Percentiles rank a stretch among this genome's conserved stretches.
Evolutionary conservation across 2,329 filamentous ascomycete species (phyloP).

Genomic region (Colletotrichum tofieldiae): DNA sequence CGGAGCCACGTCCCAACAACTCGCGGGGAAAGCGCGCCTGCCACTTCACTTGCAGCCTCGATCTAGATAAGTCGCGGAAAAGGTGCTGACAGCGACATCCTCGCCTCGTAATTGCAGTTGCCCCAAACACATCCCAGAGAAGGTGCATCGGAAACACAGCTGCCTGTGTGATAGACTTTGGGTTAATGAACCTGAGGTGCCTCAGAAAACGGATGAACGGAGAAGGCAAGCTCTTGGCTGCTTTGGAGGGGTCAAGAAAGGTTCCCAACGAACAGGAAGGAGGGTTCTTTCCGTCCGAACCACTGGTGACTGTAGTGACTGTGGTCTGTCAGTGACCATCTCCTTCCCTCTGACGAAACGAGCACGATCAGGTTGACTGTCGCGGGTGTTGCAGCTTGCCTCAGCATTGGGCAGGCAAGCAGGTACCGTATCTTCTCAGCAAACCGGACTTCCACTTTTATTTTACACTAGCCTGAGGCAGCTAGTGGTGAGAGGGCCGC

Average conservation of each 20-base stretch:
- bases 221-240: background rate
- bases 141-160: background rate
- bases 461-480: no score
- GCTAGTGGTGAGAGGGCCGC: no score
- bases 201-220: slow-evolving; percentile 28
- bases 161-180: background rate
- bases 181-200: slow-evolving; percentile 12
- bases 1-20: background rate
- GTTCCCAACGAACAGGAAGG: slow-evolving; percentile 4
- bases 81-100: background rate
- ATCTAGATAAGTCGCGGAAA: background rate
- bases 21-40: background rate
- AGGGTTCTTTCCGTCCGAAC: slow-evolving; percentile 28
- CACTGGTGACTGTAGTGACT: background rate
- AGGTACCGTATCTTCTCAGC: no score
- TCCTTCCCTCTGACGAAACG: slow-evolving; percentile 17
- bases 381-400: slow-evolving; percentile 18
- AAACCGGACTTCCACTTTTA: no score
- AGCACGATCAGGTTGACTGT: slow-evolving; percentile 8
- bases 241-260: background rate
- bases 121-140: background rate
- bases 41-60: background rate
- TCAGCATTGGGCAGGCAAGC: slow-evolving; percentile 2
- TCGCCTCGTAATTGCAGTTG: background rate
- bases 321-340: background rate